Conservation (phyloP, 768 basidiomycete species). For the Leccinum imitatum region DNA sequence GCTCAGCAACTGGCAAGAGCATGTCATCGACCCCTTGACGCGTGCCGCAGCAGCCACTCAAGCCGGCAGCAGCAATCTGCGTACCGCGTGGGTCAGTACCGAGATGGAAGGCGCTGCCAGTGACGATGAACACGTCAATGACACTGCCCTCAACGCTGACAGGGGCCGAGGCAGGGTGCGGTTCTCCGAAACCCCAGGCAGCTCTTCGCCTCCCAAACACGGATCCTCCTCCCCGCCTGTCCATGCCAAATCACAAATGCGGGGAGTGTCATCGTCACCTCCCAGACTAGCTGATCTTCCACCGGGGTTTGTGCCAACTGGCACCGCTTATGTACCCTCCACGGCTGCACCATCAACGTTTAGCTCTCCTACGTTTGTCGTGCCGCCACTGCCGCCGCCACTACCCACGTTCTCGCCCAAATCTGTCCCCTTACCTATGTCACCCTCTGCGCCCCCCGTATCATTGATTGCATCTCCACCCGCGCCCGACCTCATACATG, state of each 20-base stretch:
- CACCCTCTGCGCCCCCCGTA: slow-evolving; percentile 2
- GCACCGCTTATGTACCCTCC: slow-evolving; percentile 18
- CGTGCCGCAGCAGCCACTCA: slow-evolving; percentile 20
- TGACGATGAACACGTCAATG: slow-evolving; percentile 28
- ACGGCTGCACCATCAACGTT: slow-evolving; percentile 8
- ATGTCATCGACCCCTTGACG: slow-evolving; percentile 31
- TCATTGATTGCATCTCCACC: not conserved
- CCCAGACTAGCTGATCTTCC: slow-evolving; percentile 23
- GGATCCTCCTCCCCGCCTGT: slow-evolving; percentile 14
- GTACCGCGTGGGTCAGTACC: slow-evolving; percentile 40
- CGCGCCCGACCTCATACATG: slow-evolving; percentile 7
- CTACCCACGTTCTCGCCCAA: slow-evolving; percentile 13
- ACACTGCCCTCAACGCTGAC: slow-evolving; percentile 12
- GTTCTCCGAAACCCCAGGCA: slow-evolving; percentile 21
- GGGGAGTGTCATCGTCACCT: slow-evolving; percentile 16
- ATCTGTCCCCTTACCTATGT: slow-evolving; percentile 23
- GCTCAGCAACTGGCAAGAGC: slow-evolving; percentile 30
- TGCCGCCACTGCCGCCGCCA: slow-evolving; percentile 22
- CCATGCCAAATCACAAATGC: not conserved
- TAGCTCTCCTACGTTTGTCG: slow-evolving; percentile 13
- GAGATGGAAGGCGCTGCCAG: slow-evolving; percentile 39
- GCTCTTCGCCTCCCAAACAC: slow-evolving; percentile 14
- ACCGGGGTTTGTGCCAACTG: slow-evolving; percentile 31
- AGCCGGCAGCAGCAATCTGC: slow-evolving; percentile 20
- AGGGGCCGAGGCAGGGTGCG: slow-evolving; percentile 12